Evolutionary conservation across 2,329 filamentous ascomycete genomes (phyloP), one percentile per base, ranked within the genome.

Genomic region (Penicillium sp.): DNA sequence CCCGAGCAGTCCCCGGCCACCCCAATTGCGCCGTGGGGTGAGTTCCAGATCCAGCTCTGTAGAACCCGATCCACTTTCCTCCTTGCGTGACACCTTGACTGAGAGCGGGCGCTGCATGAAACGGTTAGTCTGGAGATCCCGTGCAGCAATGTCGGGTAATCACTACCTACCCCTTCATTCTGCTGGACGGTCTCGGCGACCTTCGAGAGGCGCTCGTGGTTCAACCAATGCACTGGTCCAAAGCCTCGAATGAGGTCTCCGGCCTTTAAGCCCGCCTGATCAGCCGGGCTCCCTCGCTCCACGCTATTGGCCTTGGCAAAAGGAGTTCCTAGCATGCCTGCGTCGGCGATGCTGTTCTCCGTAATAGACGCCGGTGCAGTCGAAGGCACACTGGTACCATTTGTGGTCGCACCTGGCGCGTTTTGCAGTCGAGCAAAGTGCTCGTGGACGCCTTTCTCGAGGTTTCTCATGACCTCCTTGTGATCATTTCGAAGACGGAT

Each of bases 261-360:
- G 2, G 78, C 69, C 63, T 82, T 83, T 51, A 98, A 70, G 2
- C 93, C 93, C 17, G 93, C 90, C 37, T 77, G 70, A 23, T 86
- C 84, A 7, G 93, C 93, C 9, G 93, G 93, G 57, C 91, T 93
- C 36, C 77, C 78, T 14, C 78, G 66, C 23, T 84, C 81, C 7
- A 98, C 86, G 37, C 78, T 86, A 60, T 95, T 95, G 53, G 98
- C 87, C 62, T 81, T 93, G 20, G 93, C 93, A 63, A 98, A 98
- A 0, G 86, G 80, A 31, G 75, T 74, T 48, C 80, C 77, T 14
- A 78, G 54, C 7, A 68, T 50, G n/a, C 58, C 56, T 27, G 54
- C 39, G 43, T 52, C 47, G 20, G 51, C 41, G 36, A 43, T 45
- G 39, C 53, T 57, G 30, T 50, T 46, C 13, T 52, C 43, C 19